phyloP scores from a whole-genome alignment of 1,284 basidiomycete genomes.

The Cystobasidium pallidum region DNA sequence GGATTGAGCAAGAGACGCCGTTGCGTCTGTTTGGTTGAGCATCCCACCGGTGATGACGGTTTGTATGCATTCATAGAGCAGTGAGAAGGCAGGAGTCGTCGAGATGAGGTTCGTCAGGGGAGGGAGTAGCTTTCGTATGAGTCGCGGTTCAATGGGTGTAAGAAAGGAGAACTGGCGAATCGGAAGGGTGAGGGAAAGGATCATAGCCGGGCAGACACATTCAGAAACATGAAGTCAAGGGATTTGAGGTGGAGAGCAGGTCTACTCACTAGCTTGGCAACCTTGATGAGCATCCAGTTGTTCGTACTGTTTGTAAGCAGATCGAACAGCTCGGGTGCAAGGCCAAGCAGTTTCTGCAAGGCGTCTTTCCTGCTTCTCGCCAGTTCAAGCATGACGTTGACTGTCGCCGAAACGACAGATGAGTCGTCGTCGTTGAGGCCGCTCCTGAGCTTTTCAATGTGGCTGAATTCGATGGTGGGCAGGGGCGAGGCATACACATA shows the following conservation, averaged over 20 bases:
- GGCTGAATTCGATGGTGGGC: constrained; percentile 29
- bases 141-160: constrained; percentile 85
- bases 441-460: constrained; percentile 72
- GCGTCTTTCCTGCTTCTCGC: constrained; percentile 66
- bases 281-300: constrained; percentile 99
- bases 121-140: constrained; percentile 89
- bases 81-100: constrained; percentile 91
- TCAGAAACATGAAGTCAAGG: too few species aligned
- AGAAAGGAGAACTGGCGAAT: constrained; percentile 77
- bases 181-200: constrained; percentile 7
- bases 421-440: constrained; percentile 83
- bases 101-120: constrained; percentile 94
- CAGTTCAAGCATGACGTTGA: constrained; percentile 93
- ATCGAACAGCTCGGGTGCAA: constrained; percentile 92
- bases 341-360: constrained; percentile 60
- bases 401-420: constrained; percentile 85
- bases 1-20: constrained; percentile 69
- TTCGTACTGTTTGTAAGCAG: constrained; percentile 92
- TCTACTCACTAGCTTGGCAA: constrained; percentile 81
- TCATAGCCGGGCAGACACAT: too few species aligned
- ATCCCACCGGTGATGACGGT: constrained; percentile 98
- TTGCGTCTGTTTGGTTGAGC: constrained; percentile 60
- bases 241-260: too few species aligned
- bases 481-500: constrained; percentile 1
- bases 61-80: constrained; percentile 97